Evolutionary conservation across 2,329 filamentous ascomycete species (phyloP), one percentile per base, ranked within the genome.

Genomic region (Onygenales sp.): DNA sequence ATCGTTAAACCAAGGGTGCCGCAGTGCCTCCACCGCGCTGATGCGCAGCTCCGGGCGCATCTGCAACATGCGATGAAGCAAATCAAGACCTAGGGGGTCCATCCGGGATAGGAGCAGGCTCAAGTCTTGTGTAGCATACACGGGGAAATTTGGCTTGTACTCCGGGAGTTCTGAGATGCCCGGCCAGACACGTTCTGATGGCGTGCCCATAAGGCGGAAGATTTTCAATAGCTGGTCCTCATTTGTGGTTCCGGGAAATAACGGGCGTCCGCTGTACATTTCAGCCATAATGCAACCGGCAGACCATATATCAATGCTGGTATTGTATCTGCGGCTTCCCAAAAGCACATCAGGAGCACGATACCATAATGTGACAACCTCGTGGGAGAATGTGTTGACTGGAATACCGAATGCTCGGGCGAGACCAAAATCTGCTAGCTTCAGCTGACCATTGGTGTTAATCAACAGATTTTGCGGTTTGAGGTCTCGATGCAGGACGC

Each of bases 251-350:
- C 93, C 93, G 0, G 93, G 93, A 75, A 98, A 98, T 6, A 98
- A 80, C 0, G 93, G 93, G n/a, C 92, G 82, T 3, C 93, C 93
- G 0, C 92, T 96, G 71, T 93, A 97, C 90, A 98, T 96, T 73
- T 98, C 93, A 7, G 93, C 93, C 93, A 98, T 97, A 76, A 98
- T 98, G 71, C 93, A 98, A 53, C 93, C 93, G 5, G 93, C 93
- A 7, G 89, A 95, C 93, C 93, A 98, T 68, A 98, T 97, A 66
- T 98, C 93, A 69, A 98, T 97, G 73, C 89, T 95, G 13, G 93
- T 98, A 73, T 95, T 98, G 75, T 98, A 98, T 27, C 92, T 97
- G 59, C 93, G 79, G 63, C 87, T 93, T 51, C 93, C 93, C 46
- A 98, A 81, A 51, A 98, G 80, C 44, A 98, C 93, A 64, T 98